phyloP scores from a whole-genome alignment of 768 basidiomycete species.

The Mycena capillaripes region DNA sequence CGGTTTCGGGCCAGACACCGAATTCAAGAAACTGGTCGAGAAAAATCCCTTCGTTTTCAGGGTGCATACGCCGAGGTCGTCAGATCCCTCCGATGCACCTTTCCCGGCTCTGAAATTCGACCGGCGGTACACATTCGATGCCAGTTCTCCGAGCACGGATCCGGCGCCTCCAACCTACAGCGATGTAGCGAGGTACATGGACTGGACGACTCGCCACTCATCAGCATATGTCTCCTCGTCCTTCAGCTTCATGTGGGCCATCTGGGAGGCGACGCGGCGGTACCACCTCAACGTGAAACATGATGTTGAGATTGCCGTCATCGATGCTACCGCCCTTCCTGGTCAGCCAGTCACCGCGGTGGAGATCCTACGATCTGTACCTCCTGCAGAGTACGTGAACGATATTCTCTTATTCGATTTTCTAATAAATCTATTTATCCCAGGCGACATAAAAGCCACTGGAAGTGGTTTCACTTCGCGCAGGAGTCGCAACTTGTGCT shows the following conservation, averaged over 20 bases:
- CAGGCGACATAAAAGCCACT: conserved; percentile 74
- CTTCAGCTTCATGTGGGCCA: conserved; percentile 86
- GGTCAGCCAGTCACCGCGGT: conserved; percentile 74
- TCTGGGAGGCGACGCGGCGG: conserved; percentile 87
- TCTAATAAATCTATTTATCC: neutral
- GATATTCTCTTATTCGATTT: neutral
- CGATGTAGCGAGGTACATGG: conserved; percentile 79
- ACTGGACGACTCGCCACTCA: conserved; percentile 80
- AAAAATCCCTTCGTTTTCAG: conserved; percentile 85
- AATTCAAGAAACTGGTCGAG: conserved; percentile 72
- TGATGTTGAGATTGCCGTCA: conserved; percentile 83
- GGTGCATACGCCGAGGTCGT: conserved; percentile 80
- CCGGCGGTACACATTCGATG: conserved; percentile 55
- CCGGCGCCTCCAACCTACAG: conserved; percentile 62
- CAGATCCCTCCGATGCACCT: conserved; percentile 64
- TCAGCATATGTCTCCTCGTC: conserved; percentile 83
- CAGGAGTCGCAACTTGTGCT: conserved; percentile 84
- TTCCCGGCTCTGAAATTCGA: conserved; percentile 80
- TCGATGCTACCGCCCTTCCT: conserved; percentile 74
- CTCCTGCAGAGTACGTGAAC: conserved; percentile 66
- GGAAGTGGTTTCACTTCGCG: conserved; percentile 84
- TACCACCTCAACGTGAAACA: conserved; percentile 81
- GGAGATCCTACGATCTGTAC: conserved; percentile 68
- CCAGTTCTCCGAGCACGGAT: conserved; percentile 46
- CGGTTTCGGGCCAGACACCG: conserved; percentile 75